Conservation (phyloP, 2,329 filamentous ascomycete genomes). For the Venturia oleaginea region DNA sequence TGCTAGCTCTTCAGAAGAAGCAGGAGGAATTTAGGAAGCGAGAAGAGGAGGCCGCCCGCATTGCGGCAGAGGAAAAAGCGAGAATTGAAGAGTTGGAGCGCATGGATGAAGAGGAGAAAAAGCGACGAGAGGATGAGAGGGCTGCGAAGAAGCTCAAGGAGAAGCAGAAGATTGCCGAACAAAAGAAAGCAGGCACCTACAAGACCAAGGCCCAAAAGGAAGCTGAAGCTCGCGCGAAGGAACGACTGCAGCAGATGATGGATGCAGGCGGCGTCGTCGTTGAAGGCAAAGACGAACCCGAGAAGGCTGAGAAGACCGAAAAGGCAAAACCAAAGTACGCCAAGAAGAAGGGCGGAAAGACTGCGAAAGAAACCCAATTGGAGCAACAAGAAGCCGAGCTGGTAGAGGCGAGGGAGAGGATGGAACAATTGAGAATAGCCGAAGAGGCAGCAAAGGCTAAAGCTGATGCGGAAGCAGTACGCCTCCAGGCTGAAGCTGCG, state of each 20-base stretch:
- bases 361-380: conserved; percentile 44
- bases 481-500: conserved; percentile 58
- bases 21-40: conserved; percentile 64
- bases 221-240: conserved; percentile 68
- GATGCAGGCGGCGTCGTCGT: conserved; percentile 61
- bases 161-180: conserved; percentile 75
- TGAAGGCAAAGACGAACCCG: conserved; percentile 41
- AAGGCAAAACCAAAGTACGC: conserved; percentile 75
- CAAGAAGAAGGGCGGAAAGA: conserved; percentile 65
- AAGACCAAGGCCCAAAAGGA: conserved; percentile 79
- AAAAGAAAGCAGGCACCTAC: conserved; percentile 82
- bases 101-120: conserved; percentile 55
- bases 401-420: conserved; percentile 48
- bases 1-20: conserved; percentile 68
- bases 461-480: conserved; percentile 66
- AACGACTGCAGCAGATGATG: conserved; percentile 77
- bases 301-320: conserved; percentile 26
- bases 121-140: conserved; percentile 63
- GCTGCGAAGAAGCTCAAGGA: conserved; percentile 76
- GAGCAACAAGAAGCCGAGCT: conserved; percentile 33
- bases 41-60: conserved; percentile 54
- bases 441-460: conserved; percentile 70
- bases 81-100: conserved; percentile 58
- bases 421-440: conserved; percentile 42
- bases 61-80: conserved; percentile 54